These are phyloP conservation scores for Capronia americana DNA, from an alignment of 2,329 filamentous ascomycete species.

Conservation along the genomic window DNA sequence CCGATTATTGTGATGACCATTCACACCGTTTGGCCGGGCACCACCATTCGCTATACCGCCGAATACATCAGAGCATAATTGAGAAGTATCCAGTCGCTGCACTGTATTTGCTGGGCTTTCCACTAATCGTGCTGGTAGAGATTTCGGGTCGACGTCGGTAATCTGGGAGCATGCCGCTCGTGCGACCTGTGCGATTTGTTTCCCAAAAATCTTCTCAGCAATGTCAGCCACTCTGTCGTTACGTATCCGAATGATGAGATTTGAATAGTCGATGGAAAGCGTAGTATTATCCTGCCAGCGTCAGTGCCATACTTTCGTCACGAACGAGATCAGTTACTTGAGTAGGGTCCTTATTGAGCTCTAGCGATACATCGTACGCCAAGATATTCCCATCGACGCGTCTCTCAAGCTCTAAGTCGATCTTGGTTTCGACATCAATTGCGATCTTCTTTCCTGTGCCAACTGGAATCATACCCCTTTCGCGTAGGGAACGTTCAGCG, in stretches of 20 bases:
- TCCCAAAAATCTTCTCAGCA: conserved; percentile 29
- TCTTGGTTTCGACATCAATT: conserved; percentile 64
- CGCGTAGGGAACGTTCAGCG: conserved; percentile 66
- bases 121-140: conserved; percentile 13
- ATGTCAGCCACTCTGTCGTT: conserved; percentile 24
- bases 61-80: conserved; percentile 17
- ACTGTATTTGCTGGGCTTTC: conserved; percentile 7
- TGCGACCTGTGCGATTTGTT: conserved; percentile 18
- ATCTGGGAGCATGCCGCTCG: conserved; percentile 51
- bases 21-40: conserved; percentile 3
- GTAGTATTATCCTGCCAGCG: conserved; percentile 21
- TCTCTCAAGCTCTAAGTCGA: conserved; percentile 60
- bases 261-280: conserved; percentile 32
- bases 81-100: conserved; percentile 19
- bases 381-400: conserved; percentile 46
- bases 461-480: conserved; percentile 56
- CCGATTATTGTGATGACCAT: conserved; percentile 19
- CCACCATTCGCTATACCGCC: background rate
- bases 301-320: conserved; percentile 16
- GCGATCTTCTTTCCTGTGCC: conserved; percentile 69
- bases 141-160: conserved; percentile 49
- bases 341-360: conserved; percentile 12
- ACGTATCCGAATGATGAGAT: conserved; percentile 27
- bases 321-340: conserved; percentile 10
- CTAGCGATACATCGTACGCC: conserved; percentile 18